Percentiles rank a stretch among this genome's conserved stretches.
Evolutionary conservation across 2,329 filamentous ascomycete genomes (phyloP).

Genomic region (Xylariaceae sp.): DNA sequence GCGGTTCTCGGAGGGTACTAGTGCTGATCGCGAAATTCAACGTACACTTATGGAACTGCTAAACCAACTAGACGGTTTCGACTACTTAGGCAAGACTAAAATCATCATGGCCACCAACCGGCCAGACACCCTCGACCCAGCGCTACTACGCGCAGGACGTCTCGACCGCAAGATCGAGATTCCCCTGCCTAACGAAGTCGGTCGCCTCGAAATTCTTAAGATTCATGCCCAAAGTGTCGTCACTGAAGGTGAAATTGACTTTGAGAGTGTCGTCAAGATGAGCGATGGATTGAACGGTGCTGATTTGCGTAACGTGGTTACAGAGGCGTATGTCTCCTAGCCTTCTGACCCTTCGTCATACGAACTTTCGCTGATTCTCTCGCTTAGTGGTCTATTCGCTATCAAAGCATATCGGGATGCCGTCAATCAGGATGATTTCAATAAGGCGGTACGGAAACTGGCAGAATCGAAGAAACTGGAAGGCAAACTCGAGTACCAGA

Average conservation of each 20-base stretch:
- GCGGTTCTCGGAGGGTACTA: constrained; percentile 96
- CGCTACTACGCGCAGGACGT: constrained; percentile 87
- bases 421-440: constrained; percentile 98
- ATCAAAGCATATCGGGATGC: constrained; percentile 98
- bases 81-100: constrained; percentile 99
- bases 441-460: constrained; percentile 97
- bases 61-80: constrained; percentile 98
- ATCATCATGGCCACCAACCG: constrained; percentile 99
- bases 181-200: constrained; percentile 94
- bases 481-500: constrained; percentile 97
- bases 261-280: constrained; percentile 99
- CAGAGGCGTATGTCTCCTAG: constrained; percentile 84
- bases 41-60: constrained; percentile 98
- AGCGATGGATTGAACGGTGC: constrained; percentile 97
- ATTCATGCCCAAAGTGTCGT: constrained; percentile 89
- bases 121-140: constrained; percentile 94
- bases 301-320: constrained; percentile 96
- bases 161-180: constrained; percentile 99
- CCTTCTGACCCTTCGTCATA: neutral
- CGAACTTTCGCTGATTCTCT: constrained; percentile 37
- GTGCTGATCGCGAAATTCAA: constrained; percentile 97
- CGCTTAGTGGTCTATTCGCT: constrained; percentile 81
- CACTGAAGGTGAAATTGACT: constrained; percentile 94
- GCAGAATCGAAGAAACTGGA: constrained; percentile 98
- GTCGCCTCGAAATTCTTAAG: constrained; percentile 95